phyloP scores from a whole-genome alignment of 306 rosid species.

The Begonia loranthoides region DNA sequence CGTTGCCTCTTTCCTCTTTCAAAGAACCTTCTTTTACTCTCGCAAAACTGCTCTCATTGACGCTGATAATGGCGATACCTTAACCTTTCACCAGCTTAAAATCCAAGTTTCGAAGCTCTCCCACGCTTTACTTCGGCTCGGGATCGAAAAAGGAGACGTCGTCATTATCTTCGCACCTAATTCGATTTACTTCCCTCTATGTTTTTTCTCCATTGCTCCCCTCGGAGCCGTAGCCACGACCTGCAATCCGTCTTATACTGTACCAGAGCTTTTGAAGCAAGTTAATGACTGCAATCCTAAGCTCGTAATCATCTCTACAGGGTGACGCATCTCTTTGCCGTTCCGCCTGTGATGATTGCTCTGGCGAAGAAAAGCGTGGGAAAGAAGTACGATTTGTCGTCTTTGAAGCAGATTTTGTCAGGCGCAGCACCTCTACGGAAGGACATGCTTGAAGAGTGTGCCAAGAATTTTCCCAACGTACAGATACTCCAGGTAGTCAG shows the following conservation, averaged over 20 bases:
- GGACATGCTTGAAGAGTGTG: conserved; percentile 27
- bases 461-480: conserved; percentile 14
- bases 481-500: conserved; percentile 25
- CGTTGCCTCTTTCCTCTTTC: conserved; percentile 35
- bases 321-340: conserved; percentile 22
- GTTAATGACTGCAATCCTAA: conserved; percentile 24
- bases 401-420: conserved; percentile 15
- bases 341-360: conserved; percentile 28
- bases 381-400: conserved; percentile 25
- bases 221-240: conserved; percentile 66
- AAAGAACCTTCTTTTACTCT: conserved; percentile 12
- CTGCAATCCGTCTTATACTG: conserved; percentile 52
- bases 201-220: conserved; percentile 40
- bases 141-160: conserved; percentile 16
- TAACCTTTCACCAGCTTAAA: conserved; percentile 28
- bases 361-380: conserved; percentile 12
- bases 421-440: conserved; percentile 36
- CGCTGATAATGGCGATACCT: conserved; percentile 15
- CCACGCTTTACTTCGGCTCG: conserved; percentile 7
- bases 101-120: conserved; percentile 15
- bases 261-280: conserved; percentile 19
- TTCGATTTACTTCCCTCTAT: conserved; percentile 39
- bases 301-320: conserved; percentile 19
- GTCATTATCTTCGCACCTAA: conserved; percentile 58
- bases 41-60: conserved; percentile 21